These are phyloP conservation scores for Rhizophora mangle DNA, from an alignment of 345 rosid genomes.

Conservation along the genomic window DNA sequence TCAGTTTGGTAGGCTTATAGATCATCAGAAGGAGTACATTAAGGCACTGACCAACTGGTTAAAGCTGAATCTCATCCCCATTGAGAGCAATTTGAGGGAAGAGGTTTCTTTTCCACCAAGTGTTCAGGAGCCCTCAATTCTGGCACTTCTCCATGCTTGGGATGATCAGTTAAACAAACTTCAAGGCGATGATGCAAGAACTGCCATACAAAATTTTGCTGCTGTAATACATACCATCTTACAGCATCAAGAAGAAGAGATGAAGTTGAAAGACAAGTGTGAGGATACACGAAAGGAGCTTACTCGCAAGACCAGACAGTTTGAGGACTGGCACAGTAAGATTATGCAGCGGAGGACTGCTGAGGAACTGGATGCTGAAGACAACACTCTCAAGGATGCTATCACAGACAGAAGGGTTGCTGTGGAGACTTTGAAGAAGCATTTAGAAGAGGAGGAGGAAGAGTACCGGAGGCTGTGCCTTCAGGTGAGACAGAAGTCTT, in stretches of 20 bases:
- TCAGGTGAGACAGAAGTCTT: constrained; percentile 86
- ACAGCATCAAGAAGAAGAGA: constrained; percentile 64
- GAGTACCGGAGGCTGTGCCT: constrained; percentile 46
- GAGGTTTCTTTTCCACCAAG: constrained; percentile 90
- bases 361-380: constrained; percentile 50
- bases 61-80: constrained; percentile 73
- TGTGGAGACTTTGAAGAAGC: constrained; percentile 45
- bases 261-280: constrained; percentile 51
- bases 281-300: constrained; percentile 62
- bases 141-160: constrained; percentile 62
- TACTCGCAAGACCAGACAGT: constrained; percentile 43
- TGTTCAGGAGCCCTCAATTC: constrained; percentile 59
- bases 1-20: constrained; percentile 66
- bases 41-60: constrained; percentile 66
- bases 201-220: constrained; percentile 54
- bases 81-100: constrained; percentile 84
- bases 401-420: constrained; percentile 46
- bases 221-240: constrained; percentile 59
- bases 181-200: constrained; percentile 67
- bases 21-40: constrained; percentile 65
- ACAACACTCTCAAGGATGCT: constrained; percentile 35
- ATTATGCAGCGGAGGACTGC: constrained; percentile 44
- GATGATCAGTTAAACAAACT: constrained; percentile 52
- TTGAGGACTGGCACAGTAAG: constrained; percentile 66
- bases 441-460: constrained; percentile 67